These are phyloP conservation scores for Chalciporus chontae DNA, from an alignment of 768 basidiomycete species.

Conservation along the genomic window DNA sequence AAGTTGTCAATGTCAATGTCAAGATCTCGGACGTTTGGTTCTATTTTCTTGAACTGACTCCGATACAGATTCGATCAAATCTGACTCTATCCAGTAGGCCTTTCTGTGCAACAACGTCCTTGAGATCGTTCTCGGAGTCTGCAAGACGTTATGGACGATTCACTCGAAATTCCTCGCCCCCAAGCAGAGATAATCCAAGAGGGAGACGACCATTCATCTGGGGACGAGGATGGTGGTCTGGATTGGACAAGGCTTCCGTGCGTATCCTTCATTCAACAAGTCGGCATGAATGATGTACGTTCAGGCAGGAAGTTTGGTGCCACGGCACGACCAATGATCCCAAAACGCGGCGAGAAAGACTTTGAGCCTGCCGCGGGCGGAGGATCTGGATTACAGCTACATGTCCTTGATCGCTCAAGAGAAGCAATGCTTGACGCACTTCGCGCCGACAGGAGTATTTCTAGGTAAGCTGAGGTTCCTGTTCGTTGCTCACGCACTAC, in stretches of 20 bases:
- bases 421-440: constrained; percentile 87
- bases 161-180: constrained; percentile 42
- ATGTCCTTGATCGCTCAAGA: constrained; percentile 76
- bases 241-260: constrained; percentile 82
- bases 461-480: constrained; percentile 49
- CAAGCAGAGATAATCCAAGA: constrained; percentile 14
- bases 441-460: constrained; percentile 66
- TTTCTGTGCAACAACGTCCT: too few relatives aligned
- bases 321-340: constrained; percentile 66
- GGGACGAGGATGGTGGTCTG: constrained; percentile 71
- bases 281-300: constrained; percentile 3
- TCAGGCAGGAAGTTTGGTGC: constrained; percentile 20
- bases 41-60: background rate
- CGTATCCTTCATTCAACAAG: constrained; percentile 12
- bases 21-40: background rate
- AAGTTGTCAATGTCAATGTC: background rate
- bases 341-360: constrained; percentile 96
- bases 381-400: constrained; percentile 74
- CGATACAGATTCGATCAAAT: background rate
- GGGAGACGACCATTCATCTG: constrained; percentile 50
- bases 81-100: too few relatives aligned
- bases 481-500: background rate
- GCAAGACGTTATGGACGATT: constrained; percentile 53
- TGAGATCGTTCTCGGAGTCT: background rate
- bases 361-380: constrained; percentile 74